Percentiles rank a stretch among this genome's conserved stretches.
phyloP scores from a whole-genome alignment of 208 protist species.

The Wallacemonas sp. region DNA sequence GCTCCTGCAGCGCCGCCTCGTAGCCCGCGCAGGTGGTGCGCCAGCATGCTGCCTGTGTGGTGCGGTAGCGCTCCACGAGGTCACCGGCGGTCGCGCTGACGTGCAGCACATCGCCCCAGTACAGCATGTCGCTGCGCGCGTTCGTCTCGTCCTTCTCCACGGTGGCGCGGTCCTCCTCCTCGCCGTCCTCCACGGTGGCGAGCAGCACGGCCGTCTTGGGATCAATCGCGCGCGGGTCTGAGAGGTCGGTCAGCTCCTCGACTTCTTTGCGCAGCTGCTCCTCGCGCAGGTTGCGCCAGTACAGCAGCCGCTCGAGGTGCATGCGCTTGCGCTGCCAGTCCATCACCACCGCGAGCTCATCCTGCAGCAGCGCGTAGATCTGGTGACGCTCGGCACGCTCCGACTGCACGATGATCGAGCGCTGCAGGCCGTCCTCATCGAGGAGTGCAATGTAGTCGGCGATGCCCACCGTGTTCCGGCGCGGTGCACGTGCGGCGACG shows the following conservation, averaged over 20 bases:
- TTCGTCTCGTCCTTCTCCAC: slow-evolving; percentile 25
- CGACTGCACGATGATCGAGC: slow-evolving; percentile 32
- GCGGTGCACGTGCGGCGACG: slow-evolving; percentile 21
- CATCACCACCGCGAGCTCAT: slow-evolving; percentile 42
- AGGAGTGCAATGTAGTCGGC: slow-evolving; percentile 61
- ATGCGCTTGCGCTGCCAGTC: slow-evolving; percentile 69
- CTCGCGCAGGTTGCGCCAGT: slow-evolving; percentile 68
- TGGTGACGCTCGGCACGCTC: slow-evolving; percentile 31
- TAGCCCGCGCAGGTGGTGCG: slow-evolving; percentile 5
- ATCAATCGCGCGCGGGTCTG: slow-evolving; percentile 8
- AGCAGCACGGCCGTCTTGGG: slow-evolving; percentile 26
- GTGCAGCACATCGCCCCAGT: slow-evolving; percentile 13
- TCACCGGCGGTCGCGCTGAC: neutral
- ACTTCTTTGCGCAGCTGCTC: slow-evolving; percentile 42
- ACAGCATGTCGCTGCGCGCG: neutral
- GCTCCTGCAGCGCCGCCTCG: neutral
- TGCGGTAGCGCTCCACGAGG: neutral
- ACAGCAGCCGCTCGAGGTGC: slow-evolving; percentile 78
- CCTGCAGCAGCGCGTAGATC: slow-evolving; percentile 30
- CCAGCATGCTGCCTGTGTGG: neutral
- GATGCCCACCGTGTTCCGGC: slow-evolving; percentile 66
- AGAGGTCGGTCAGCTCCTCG: slow-evolving; percentile 25
- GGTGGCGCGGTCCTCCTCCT: slow-evolving; percentile 26
- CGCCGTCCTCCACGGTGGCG: slow-evolving; percentile 35
- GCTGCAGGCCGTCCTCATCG: slow-evolving; percentile 44